Base-by-base conservation (phyloP, 2,329 filamentous ascomycete species). In the Trichoderma brevicompactum region DNA sequence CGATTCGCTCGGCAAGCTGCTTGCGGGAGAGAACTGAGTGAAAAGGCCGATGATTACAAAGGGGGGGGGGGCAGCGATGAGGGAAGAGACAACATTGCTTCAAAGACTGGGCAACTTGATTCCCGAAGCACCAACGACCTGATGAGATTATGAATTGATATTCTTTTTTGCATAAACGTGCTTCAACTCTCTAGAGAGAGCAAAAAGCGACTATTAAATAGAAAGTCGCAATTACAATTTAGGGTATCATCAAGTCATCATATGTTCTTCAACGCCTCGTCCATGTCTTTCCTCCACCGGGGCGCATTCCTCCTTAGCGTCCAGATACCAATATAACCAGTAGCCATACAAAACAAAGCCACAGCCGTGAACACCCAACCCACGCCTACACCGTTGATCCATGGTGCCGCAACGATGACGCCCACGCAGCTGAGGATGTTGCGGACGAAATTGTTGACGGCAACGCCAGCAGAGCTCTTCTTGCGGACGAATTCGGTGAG, bases 401-500 rank as follows among this genome's bases (percentile, higher is more conserved):
- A 81, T 0, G 92, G 91, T 67, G 89, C 84, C 0, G 89, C 86
- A 17, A 93, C 85, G 38, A 94, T 76, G 49, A 85, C 84, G 9
- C 90, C 91, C 1, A 92, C 82, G 67, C 89, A 93, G 56, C 85
- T 88, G 71, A 93, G 88, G 44, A 93, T 91, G 70, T 94, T 95
- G 54, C 92, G 81, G 59, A 92, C 82, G 72, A 94, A 92, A 74
- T 94, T 94, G 76, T 94, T 94, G 49, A 94, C 81, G 0, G 92
- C 92, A 3, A 94, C 90, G 1, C 91, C 91, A 10, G 85, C 85
- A 4, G 87, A 90, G 56, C 88, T 89, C 68, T 84, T 83, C 48
- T 86, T 83, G 13, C 90, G 90, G 82, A 94, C 89, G 73, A 94
- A 93, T 73, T 95, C 92, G 0, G 92, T 94, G 69, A 95, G 80